Base-by-base conservation (phyloP, 306 rosid species). In the Carpinus viminea region DNA sequence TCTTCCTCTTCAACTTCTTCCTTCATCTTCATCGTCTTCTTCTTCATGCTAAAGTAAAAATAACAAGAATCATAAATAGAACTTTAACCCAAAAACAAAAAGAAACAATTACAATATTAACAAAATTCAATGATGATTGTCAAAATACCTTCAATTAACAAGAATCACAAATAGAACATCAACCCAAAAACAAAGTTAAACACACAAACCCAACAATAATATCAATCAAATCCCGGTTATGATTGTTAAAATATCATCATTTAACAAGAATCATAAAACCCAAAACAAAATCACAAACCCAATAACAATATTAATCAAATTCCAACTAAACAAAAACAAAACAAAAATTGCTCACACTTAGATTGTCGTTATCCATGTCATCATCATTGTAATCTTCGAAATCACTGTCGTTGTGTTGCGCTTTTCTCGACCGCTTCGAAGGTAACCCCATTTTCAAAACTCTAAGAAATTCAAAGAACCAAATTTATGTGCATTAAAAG, bases 1-100 rank as follows among this genome's bases (percentile, higher is more conserved):
- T 83, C 92, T 10, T 78, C 85, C 0, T 76, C 87, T 73, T 65
- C 91, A 1, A 15, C 79, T 5, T 57, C 83, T 6, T 62, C 90
- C 72, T 10, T 70, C 80, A 31, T 73, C 80, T 2, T 77, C 77
- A 16, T 79, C 86, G 8, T 72, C 85, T 0, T 81, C 86, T 3
- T 80, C 84, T 8, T 74, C 83, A 50, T 71, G 86, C 8, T 36
- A 80, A 46, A 57, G 85, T 31, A 38, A 81, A 41, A 48, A 90
- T 88, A 36, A 48, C 13, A 48, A 48, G 15, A 79, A 85, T 41
- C 45, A 85, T 8, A 51, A 81, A 74, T 20, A 55, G 52, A 48
- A 2, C 15, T 10, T 12, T 48, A 48, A 9, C 45, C 45, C 45
- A 41, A 41, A 41, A 41, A 41, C 45, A 41, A 41, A 41, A 41